These are phyloP conservation scores for Biscogniauxia mediterranea DNA, from an alignment of 2,329 filamentous ascomycete species.

Conservation along the genomic window DNA sequence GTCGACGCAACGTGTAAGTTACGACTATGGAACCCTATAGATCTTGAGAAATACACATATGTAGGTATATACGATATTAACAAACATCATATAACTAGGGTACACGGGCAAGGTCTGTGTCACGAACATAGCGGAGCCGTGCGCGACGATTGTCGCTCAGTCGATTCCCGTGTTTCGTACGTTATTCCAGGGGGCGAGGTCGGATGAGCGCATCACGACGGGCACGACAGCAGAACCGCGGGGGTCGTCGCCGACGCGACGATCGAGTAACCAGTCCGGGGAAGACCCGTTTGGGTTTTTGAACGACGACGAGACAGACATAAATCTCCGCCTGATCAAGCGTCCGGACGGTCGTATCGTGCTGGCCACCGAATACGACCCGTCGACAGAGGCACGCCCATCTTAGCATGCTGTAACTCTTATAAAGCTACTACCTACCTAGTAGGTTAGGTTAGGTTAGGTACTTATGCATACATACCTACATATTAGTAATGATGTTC, in stretches of 20 bases:
- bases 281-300: slow-evolving; percentile 1
- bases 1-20: not conserved
- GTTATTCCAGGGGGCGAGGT: not conserved
- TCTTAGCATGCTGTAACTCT: not conserved
- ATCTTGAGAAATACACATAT: not conserved
- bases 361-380: not conserved
- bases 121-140: slow-evolving; percentile 3
- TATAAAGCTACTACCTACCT: not conserved
- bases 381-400: not conserved
- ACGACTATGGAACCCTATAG: not conserved
- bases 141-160: slow-evolving; percentile 6
- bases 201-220: not conserved
- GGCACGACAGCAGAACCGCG: not conserved
- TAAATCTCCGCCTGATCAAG: slow-evolving; percentile 4
- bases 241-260: not conserved
- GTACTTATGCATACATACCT: too few relatives aligned
- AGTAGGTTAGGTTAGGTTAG: too few relatives aligned
- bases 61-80: not conserved
- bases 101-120: not conserved
- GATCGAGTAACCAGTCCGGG: not conserved
- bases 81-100: not conserved
- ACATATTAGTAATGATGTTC: too few relatives aligned
- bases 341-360: slow-evolving; percentile 8
- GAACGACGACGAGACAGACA: not conserved
- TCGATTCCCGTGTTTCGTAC: slow-evolving; percentile 8